Conservation (phyloP, 257 asterid genomes). For the Coffea canephora region DNA sequence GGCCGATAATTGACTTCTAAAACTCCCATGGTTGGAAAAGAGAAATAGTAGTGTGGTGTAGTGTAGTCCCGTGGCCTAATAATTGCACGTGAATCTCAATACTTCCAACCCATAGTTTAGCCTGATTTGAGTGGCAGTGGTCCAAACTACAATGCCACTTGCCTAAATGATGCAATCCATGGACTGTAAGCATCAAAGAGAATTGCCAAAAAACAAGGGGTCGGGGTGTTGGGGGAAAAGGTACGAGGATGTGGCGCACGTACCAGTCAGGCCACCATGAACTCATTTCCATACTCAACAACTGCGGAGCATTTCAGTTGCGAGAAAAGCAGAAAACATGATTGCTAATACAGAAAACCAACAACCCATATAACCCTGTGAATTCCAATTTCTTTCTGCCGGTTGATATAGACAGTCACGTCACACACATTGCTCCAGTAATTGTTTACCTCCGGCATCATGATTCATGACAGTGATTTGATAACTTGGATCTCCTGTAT, state of each 20-base stretch:
- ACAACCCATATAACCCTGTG: not conserved
- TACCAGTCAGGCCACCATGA: not conserved
- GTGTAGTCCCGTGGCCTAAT: not conserved
- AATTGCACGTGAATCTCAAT: slow-evolving; percentile 12
- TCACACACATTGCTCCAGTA: not conserved
- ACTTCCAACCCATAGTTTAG: not conserved
- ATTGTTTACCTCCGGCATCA: not conserved
- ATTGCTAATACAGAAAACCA: too few relatives aligned
- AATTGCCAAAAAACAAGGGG: not conserved
- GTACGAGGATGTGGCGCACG: not conserved
- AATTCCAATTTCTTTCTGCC: not conserved
- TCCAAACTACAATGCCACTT: slow-evolving; percentile 8
- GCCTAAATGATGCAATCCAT: not conserved
- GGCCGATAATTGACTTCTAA: too few relatives aligned
- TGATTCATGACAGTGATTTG: not conserved
- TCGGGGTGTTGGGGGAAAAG: not conserved
- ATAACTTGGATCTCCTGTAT: not conserved
- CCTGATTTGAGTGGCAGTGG: not conserved
- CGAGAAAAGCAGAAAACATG: not conserved
- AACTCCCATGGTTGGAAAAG: too few relatives aligned
- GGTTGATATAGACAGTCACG: not conserved
- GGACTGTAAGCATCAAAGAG: slow-evolving; percentile 1
- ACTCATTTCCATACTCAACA: not conserved
- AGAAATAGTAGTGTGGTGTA: not conserved
- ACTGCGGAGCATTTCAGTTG: not conserved